These are phyloP conservation scores for Pseudoscleropodium purum DNA, from an alignment of 225 moss, liverwort and hornwort genomes.

Conservation along the genomic window DNA sequence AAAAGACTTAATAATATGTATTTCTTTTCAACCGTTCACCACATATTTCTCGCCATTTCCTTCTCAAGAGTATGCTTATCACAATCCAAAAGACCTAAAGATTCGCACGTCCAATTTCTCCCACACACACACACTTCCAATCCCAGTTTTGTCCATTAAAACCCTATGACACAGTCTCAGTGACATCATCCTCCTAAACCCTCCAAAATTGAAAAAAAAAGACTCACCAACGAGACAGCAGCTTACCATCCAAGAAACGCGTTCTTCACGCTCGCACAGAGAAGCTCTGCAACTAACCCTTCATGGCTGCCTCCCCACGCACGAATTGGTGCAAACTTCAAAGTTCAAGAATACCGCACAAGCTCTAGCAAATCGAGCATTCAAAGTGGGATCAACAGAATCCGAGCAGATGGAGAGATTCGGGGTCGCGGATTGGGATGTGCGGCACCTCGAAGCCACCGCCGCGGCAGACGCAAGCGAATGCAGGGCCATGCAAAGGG, in stretches of 20 bases:
- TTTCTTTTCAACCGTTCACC: background rate
- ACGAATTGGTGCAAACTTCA: background rate
- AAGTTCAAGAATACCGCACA: background rate
- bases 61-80: background rate
- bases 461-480: background rate
- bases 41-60: background rate
- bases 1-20: background rate
- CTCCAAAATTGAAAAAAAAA: background rate
- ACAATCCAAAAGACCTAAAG: background rate
- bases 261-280: background rate
- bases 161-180: background rate
- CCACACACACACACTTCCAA: background rate
- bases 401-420: background rate
- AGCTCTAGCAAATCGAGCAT: background rate
- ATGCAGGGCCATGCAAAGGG: background rate
- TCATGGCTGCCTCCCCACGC: background rate
- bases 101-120: background rate
- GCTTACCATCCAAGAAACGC: background rate
- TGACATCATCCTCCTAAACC: background rate
- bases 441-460: background rate
- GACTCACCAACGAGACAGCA: background rate
- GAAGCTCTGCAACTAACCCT: background rate
- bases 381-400: background rate
- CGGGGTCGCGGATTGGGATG: background rate
- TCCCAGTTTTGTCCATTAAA: background rate